Conservation (phyloP, 2,329 filamentous ascomycete species). For the Fusarium ramigenum region DNA sequence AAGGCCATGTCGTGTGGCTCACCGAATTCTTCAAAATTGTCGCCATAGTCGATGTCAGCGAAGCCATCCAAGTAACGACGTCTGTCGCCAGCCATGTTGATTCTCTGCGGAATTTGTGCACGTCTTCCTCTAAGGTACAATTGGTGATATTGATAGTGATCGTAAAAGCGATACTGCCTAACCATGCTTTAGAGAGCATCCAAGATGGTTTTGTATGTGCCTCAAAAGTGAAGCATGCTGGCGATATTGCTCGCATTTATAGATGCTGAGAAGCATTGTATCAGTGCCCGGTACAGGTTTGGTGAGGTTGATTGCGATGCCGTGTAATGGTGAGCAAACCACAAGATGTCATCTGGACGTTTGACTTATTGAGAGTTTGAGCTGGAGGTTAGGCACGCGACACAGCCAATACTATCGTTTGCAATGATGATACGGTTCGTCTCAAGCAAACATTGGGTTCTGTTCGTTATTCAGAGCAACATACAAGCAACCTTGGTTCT, state of each 20-base stretch:
- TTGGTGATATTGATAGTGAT: not conserved
- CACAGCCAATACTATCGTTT: not conserved
- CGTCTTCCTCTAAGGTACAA: not conserved
- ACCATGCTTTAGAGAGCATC: not conserved
- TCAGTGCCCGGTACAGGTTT: not conserved
- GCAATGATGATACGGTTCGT: no score
- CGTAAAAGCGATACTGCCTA: not conserved
- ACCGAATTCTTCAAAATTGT: not conserved
- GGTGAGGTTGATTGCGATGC: not conserved
- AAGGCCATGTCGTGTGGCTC: not conserved
- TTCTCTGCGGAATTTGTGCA: not conserved
- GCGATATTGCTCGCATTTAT: constrained; percentile 2
- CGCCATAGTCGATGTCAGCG: not conserved
- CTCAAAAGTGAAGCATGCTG: not conserved
- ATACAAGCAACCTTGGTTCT: not conserved
- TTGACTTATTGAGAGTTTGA: not conserved
- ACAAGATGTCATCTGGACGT: not conserved
- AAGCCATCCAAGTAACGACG: not conserved
- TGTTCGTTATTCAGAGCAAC: not conserved
- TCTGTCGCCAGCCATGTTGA: not conserved
- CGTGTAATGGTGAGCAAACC: not conserved
- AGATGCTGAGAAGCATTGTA: not conserved
- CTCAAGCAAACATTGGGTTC: no score
- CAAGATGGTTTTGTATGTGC: not conserved
- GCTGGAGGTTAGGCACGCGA: not conserved